Evolutionary conservation across 768 basidiomycete genomes (phyloP), one percentile per base, ranked within the genome.

Genomic region (Megacollybia marginata): DNA sequence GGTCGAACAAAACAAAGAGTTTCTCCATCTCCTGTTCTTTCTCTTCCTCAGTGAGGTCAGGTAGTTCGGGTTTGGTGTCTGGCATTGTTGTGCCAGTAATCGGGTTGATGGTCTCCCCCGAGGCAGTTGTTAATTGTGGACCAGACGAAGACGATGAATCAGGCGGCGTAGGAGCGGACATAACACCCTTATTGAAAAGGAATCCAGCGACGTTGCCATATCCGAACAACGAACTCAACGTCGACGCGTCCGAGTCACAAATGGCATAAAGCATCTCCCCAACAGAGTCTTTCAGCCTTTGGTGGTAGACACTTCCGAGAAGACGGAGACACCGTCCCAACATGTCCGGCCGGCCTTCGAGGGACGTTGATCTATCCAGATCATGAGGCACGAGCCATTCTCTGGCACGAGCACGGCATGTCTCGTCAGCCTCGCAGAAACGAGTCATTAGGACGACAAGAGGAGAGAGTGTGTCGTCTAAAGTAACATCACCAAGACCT

Each of bases 171-270:
- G 83, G 87, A 6, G 80, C 76, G 49, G 65, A 75, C 59, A 88
- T 73, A 57, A 98, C 75, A 13, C 92, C 93, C 60, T 92, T 94
- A 62, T 88, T 83, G 70, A 92, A 94, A 20, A 99, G 74, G 74
- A 92, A 88, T 1, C 96, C 96, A 0, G 93, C 92, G 38, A 93
- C 92, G 62, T 93, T 93, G 38, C 95, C 95, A 58, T 99, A 99
- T 7, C 95, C 95, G 47, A 96, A 77, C 42, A 87, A 78, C 4
- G 81, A 76, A n/a, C 81, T 79, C 13, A 98, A 70, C 0, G 73
- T 78, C 5, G 76, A 71, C n/a, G 88, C 92, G 65, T 96, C 83
- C 2, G 80, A 83, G 54, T 90, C 85, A 55, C 88, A 89, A 57
- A 92, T 73, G 0, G 85, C 81, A 64, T 76, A 98, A 15, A 98